Conservation (phyloP, 371 early-diverging fungal species). For the Lichtheimia hyalospora region DNA sequence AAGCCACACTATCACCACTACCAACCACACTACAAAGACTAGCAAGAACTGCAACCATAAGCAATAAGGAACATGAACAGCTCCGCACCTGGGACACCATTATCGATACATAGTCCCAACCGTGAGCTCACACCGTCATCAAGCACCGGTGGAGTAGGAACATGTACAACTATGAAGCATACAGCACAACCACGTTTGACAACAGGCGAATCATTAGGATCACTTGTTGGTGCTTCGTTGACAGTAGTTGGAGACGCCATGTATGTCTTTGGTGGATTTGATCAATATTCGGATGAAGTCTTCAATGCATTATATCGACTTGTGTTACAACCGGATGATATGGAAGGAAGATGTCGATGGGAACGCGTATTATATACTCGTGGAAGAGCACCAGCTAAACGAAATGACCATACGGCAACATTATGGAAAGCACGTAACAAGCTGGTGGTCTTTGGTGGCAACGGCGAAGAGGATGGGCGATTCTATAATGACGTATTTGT, state of each 20-base stretch:
- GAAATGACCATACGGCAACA: constrained; percentile 68
- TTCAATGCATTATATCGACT: constrained; percentile 63
- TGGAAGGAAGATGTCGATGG: constrained; percentile 42
- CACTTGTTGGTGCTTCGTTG: constrained; percentile 65
- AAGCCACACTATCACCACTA: too few relatives aligned
- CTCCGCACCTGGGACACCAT: constrained; percentile 22
- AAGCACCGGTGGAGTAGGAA: constrained; percentile 13
- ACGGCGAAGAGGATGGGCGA: constrained; percentile 57
- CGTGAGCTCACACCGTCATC: constrained; percentile 18
- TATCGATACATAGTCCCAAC: constrained; percentile 14
- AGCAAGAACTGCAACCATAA: too few relatives aligned
- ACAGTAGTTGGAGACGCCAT: constrained; percentile 47
- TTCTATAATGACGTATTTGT: constrained; percentile 65
- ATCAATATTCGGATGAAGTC: constrained; percentile 70
- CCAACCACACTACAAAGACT: too few relatives aligned
- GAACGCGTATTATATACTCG: constrained; percentile 59
- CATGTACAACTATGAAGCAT: constrained; percentile 15
- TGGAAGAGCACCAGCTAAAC: constrained; percentile 60
- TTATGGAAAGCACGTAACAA: constrained; percentile 58
- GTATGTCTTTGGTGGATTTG: constrained; percentile 72
- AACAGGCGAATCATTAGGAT: constrained; percentile 52
- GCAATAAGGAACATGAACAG: constrained; percentile 13
- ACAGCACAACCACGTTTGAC: constrained; percentile 37
- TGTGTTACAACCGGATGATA: constrained; percentile 18
- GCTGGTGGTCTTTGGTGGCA: constrained; percentile 74